A percentile compares a stretch with the other conserved stretches of the same genome.
phyloP scores from a whole-genome alignment of 1,284 basidiomycete species.

The Rhodotorula sp. region DNA sequence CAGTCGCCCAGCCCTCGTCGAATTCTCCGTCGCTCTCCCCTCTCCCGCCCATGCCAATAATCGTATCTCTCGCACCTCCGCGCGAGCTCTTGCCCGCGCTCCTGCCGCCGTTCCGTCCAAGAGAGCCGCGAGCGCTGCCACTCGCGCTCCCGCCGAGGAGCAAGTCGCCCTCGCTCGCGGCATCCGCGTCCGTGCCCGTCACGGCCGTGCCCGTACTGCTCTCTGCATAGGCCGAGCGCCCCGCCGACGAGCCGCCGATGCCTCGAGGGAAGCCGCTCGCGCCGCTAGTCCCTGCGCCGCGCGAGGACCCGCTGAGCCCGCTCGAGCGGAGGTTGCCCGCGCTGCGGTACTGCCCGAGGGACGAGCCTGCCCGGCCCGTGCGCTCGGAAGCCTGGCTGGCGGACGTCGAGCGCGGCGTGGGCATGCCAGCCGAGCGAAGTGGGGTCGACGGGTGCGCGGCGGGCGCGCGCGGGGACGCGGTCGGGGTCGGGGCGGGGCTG shows the following conservation, averaged over 20 bases:
- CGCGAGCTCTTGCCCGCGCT: constrained; percentile 1
- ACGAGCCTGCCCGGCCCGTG: constrained; percentile 13
- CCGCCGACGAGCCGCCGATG: not conserved
- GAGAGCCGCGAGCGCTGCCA: not conserved
- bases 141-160: not conserved
- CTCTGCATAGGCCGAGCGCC: constrained; percentile 3
- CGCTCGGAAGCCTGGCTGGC: constrained; percentile 21
- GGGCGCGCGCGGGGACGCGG: not conserved
- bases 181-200: constrained; percentile 7
- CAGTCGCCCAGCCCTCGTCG: constrained; percentile 35
- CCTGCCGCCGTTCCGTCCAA: constrained; percentile 3
- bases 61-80: too few relatives aligned
- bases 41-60: constrained; percentile 18
- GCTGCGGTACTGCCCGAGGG: too few relatives aligned
- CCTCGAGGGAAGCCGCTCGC: not conserved
- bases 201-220: constrained; percentile 3
- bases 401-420: not conserved
- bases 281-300: not conserved
- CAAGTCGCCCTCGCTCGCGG: constrained; percentile 13
- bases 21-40: constrained; percentile 39
- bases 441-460: too few relatives aligned
- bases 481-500: not conserved
- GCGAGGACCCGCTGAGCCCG: not conserved
- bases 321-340: too few relatives aligned
- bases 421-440: not conserved